Base-by-base conservation (phyloP, 2,329 filamentous ascomycete genomes). In the Hysterium pulicare region DNA sequence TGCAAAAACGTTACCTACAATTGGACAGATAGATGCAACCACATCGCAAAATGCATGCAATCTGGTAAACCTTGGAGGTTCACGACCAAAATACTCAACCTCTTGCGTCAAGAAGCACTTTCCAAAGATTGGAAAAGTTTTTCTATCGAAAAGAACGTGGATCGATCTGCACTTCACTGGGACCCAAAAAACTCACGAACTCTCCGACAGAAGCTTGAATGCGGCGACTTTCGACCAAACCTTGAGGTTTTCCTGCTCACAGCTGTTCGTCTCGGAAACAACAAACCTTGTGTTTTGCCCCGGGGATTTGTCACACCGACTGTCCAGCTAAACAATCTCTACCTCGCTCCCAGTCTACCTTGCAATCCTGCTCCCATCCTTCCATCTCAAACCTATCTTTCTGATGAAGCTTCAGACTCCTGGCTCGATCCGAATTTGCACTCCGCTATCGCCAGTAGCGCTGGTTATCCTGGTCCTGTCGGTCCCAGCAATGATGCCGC, bases 31-130 rank as follows among this genome's bases (percentile, higher is more conserved):
- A 54, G 64, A 35, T 66, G 62, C 45, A 59, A 66, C 41, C 64
- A 67, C 36, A 61, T 67, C 30, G 64, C 62, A 5, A 62, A 66
- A 39, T 62, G 66, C 35, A 66, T 66, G 61, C 63, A 66, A 47
- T 62, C 66, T 16, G 64, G 62, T 17, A 53, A 55, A 30, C 55
- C 62, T 16, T 67, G 64, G 64, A 65, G 64, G 38, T 66, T 66
- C 43, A 63, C 62, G 11, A 66, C 62, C 24, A 61, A 64, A 13
- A 63, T 67, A 31, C 57, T 61, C 11, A 67, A 67, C 23, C 44
- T 67, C 11, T 61, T 66, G 19, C 55, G 64, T 38, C 64, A 67
- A 43, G 61, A 66, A 41, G 58, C 59, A 3, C 44, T 63, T 24
- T 61, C 62, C 39, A 61, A 65, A 39, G 61, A 58, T 1, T 67